phyloP scores from a whole-genome alignment of 2,329 filamentous ascomycete species.

The Teratosphaeria zuluensis region DNA sequence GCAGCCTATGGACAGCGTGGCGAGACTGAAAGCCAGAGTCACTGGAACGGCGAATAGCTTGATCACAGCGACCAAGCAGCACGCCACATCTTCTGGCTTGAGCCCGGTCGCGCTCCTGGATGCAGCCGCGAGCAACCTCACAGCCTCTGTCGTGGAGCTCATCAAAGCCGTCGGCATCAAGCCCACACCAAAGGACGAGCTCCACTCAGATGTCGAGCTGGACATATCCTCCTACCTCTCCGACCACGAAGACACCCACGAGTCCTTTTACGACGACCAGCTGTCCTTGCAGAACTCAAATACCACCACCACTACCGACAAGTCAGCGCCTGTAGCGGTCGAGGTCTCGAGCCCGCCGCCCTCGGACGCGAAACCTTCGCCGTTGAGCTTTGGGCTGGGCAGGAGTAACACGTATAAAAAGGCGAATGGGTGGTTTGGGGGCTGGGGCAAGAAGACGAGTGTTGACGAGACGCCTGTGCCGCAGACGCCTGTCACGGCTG shows the following conservation, averaged over 20 bases:
- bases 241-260: background rate
- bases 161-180: constrained; percentile 76
- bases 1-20: constrained; percentile 29
- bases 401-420: constrained; percentile 6
- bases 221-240: background rate
- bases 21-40: constrained; percentile 61
- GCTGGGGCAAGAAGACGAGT: constrained; percentile 7
- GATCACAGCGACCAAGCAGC: constrained; percentile 91
- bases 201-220: constrained; percentile 5
- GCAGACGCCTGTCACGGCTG: background rate
- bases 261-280: constrained; percentile 9
- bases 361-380: constrained; percentile 1
- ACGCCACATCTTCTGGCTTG: constrained; percentile 69
- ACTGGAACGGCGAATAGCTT: constrained; percentile 93
- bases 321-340: background rate
- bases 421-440: constrained; percentile 8
- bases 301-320: background rate
- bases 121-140: constrained; percentile 83
- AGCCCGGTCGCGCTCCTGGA: constrained; percentile 90
- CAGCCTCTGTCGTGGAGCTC: constrained; percentile 75
- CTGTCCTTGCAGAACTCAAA: constrained; percentile 1
- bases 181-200: constrained; percentile 8
- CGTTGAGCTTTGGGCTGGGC: constrained; percentile 4
- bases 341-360: background rate
- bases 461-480: constrained; percentile 3